Evolutionary conservation across 768 basidiomycete species (phyloP), one percentile per base, ranked within the genome.

Genomic region (Trametes maxima): DNA sequence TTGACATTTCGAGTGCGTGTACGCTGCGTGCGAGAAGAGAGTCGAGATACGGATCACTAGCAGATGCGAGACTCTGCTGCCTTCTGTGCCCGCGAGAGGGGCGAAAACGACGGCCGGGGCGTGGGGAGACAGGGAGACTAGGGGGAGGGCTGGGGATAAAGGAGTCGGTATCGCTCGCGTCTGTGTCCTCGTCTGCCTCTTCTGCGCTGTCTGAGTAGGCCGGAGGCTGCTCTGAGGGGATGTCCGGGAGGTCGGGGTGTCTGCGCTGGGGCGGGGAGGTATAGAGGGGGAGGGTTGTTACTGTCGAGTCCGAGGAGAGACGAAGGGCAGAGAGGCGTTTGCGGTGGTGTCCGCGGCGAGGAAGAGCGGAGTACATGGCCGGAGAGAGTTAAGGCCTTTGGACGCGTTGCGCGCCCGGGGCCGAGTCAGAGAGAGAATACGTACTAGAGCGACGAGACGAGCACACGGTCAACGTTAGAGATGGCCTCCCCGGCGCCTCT

Each of bases 1-100:
- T 94, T 5, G 92, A 94, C 80, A 92, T 86, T 71, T 94, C 92
- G 10, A 94, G 79, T 0, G 92, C 92, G 73, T 92, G 86, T 14
- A 94, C 89, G 65, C 90, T 92, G 63, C 92, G 85, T 59, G 85
- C 89, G 1, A 94, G 80, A 16, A 94, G 77, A n/a, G 87, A 81
- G 73, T 94, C 92, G 25, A 92, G 80, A 67, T 82, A 85, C 13
- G 82, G 81, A 70, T 89, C 86, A 50, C 56, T 67, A 14, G 46
- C 56, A 47, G 25, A 54, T 2, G 76, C 71, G 21, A 73, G 51
- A 35, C 60, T 70, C 49, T 67, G 66, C 21, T 63, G 56, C 48
- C 73, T 67, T 58, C 74, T 70, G 59, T 55, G 53, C 0, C 42
- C 62, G 39, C 71, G 57, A 57, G 60, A 33, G 68, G 53, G 40